These are phyloP conservation scores for Antarctomyces pellizariae DNA, from an alignment of 495 filamentous ascomycete genomes.

Conservation along the genomic window DNA sequence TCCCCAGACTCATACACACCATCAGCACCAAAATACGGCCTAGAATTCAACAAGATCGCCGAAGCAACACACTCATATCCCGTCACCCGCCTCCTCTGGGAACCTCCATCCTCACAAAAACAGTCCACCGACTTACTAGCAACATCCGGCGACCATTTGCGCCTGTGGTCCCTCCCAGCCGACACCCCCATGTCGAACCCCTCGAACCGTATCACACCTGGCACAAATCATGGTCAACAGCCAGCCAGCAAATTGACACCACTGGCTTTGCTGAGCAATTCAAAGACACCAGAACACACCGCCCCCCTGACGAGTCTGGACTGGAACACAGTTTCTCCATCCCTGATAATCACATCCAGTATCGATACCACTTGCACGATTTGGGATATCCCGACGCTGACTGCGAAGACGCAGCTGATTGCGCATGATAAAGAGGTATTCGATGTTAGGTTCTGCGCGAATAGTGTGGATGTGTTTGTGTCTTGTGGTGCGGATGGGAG, in stretches of 20 bases:
- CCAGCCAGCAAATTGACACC: constrained; percentile 75
- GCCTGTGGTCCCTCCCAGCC: constrained; percentile 72
- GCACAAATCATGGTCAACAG: constrained; percentile 36
- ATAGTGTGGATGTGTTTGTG: constrained; percentile 90
- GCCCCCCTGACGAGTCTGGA: constrained; percentile 89
- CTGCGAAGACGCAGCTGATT: constrained; percentile 94
- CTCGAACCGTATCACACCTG: constrained; percentile 53
- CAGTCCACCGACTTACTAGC: constrained; percentile 88
- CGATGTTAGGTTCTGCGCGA: constrained; percentile 91
- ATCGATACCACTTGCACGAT: constrained; percentile 99
- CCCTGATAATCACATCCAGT: constrained; percentile 91
- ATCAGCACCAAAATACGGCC: constrained; percentile 41
- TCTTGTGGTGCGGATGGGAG: constrained; percentile 95
- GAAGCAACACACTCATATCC: constrained; percentile 97
- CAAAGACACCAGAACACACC: constrained; percentile 93
- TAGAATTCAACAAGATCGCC: constrained; percentile 87
- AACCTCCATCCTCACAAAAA: constrained; percentile 91
- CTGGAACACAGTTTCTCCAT: constrained; percentile 93
- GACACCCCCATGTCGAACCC: constrained; percentile 26
- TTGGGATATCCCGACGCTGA: constrained; percentile 96
- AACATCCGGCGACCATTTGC: constrained; percentile 88
- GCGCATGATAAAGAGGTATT: constrained; percentile 98
- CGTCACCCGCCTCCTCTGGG: constrained; percentile 89
- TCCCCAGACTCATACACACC: constrained; percentile 46
- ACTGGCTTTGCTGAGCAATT: constrained; percentile 82